Evolutionary conservation across 495 filamentous ascomycete species (phyloP), one percentile per base, ranked within the genome.

Genomic region (Hypoxylon rickii): DNA sequence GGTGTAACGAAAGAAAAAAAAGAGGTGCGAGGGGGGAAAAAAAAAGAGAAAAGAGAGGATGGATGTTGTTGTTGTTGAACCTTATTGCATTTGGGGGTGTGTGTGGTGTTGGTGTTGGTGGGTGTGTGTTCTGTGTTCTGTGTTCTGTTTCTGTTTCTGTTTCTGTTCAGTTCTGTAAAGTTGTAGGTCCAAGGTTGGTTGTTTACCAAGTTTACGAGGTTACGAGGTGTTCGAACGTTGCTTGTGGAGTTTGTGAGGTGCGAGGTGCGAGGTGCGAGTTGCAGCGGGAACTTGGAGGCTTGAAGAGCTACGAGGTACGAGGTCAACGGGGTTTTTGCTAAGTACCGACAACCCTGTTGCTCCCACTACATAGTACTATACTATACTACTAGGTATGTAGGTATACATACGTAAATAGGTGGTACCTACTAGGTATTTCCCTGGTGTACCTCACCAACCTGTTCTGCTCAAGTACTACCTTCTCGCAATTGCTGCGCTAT

Each of bases 401-500:
- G n/a, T n/a, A n/a, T n/a, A n/a, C n/a, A n/a, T n/a, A n/a, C n/a
- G n/a, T n/a, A n/a, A n/a, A n/a, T n/a, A n/a, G n/a, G n/a, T n/a
- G n/a, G n/a, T n/a, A n/a, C n/a, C n/a, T n/a, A n/a, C n/a, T n/a
- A n/a, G n/a, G n/a, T n/a, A n/a, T n/a, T n/a, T n/a, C n/a, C n/a
- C n/a, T n/a, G n/a, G n/a, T n/a, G n/a, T n/a, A n/a, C n/a, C n/a
- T n/a, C n/a, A n/a, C n/a, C n/a, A n/a, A n/a, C n/a, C n/a, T n/a
- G n/a, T n/a, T n/a, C n/a, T n/a, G n/a, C n/a, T n/a, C n/a, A n/a
- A n/a, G n/a, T n/a, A n/a, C n/a, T n/a, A 20, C 44, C 34, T 17
- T 41, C 55, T 51, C 55, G 58, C 52, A 46, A 51, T 45, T 55
- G 52, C 53, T 55, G 58, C 58, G 52, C 58, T 62, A 62, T 62